Percentiles rank a stretch among this genome's conserved stretches.
Conservation (phyloP, 352 stramenopile species). For the Aphanomyces invadans region DNA sequence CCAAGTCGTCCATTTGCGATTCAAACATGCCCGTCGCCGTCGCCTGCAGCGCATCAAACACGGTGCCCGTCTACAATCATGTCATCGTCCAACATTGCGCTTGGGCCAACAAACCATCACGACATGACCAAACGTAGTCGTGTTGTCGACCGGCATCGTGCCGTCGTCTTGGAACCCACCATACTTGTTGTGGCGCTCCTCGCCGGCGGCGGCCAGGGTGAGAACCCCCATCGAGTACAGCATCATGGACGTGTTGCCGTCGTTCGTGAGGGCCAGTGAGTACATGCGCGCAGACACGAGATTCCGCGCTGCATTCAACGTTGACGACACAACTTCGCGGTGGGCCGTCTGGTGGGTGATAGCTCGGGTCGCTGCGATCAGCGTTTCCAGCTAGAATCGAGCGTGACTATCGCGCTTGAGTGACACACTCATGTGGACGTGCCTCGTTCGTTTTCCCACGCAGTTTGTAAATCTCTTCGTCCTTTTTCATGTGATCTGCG, state of each 20-base stretch:
- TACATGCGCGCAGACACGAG: constrained; percentile 50
- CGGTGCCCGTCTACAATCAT: constrained; percentile 55
- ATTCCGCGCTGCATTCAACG: constrained; percentile 42
- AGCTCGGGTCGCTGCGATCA: constrained; percentile 56
- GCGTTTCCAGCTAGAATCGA: constrained; percentile 36
- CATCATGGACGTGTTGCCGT: constrained; percentile 53
- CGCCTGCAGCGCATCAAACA: constrained; percentile 45
- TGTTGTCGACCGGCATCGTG: constrained; percentile 41
- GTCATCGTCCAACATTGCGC: constrained; percentile 2
- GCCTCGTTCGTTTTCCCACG: constrained; percentile 19
- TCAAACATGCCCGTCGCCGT: constrained; percentile 51
- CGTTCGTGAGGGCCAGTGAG: constrained; percentile 49
- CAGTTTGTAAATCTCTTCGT: constrained; percentile 23
- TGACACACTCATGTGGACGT: too few species aligned
- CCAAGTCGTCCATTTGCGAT: constrained; percentile 54
- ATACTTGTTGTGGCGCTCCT: constrained; percentile 36
- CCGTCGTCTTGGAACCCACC: constrained; percentile 36
- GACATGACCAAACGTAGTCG: constrained; percentile 61
- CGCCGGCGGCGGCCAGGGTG: constrained; percentile 26
- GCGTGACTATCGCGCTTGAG: not conserved
- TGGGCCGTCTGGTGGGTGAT: constrained; percentile 50
- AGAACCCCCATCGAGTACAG: constrained; percentile 58
- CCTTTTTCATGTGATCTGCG: not conserved
- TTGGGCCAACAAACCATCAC: constrained; percentile 47
- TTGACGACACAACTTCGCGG: constrained; percentile 44